These are phyloP conservation scores for Cladosporium austrohemisphaericum DNA, from an alignment of 2,329 filamentous ascomycete species.

Conservation along the genomic window DNA sequence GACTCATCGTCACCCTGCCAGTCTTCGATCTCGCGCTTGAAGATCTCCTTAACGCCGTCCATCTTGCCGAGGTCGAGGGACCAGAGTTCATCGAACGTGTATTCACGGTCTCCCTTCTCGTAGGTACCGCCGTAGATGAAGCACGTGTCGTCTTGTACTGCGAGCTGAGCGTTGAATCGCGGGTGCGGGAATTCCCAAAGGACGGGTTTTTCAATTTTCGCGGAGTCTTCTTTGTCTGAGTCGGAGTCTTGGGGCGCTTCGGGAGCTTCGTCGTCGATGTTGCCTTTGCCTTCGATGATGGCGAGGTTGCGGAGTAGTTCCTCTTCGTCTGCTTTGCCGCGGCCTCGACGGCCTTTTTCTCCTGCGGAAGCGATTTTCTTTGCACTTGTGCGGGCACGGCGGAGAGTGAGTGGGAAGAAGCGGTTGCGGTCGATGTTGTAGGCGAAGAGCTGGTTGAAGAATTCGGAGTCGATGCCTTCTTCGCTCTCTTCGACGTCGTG, in stretches of 20 bases:
- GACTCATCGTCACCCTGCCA: constrained; percentile 61
- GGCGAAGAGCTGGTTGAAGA: constrained; percentile 86
- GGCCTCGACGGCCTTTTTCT: constrained; percentile 61
- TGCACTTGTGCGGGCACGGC: constrained; percentile 61
- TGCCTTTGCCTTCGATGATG: constrained; percentile 70
- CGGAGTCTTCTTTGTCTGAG: constrained; percentile 53
- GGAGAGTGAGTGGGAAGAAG: constrained; percentile 78
- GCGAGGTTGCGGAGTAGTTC: constrained; percentile 84
- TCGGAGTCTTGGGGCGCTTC: constrained; percentile 30
- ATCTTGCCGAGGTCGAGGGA: constrained; percentile 91
- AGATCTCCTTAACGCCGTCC: constrained; percentile 89
- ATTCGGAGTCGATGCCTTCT: constrained; percentile 94
- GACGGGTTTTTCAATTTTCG: constrained; percentile 51
- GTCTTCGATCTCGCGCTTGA: constrained; percentile 77
- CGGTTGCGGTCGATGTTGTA: constrained; percentile 96
- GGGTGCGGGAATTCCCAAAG: constrained; percentile 82
- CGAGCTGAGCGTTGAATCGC: constrained; percentile 84
- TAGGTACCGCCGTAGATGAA: constrained; percentile 96
- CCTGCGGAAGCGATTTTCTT: constrained; percentile 50
- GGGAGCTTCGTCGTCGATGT: constrained; percentile 32
- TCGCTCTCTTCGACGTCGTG: constrained; percentile 50
- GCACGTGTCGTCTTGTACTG: constrained; percentile 86
- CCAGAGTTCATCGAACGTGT: constrained; percentile 93
- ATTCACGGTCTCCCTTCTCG: constrained; percentile 91
- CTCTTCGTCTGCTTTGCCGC: constrained; percentile 86